Percentiles rank a stretch among this genome's conserved stretches.
Conservation (phyloP, 1,139 yeast species). For the Kodamaea fungicola region DNA sequence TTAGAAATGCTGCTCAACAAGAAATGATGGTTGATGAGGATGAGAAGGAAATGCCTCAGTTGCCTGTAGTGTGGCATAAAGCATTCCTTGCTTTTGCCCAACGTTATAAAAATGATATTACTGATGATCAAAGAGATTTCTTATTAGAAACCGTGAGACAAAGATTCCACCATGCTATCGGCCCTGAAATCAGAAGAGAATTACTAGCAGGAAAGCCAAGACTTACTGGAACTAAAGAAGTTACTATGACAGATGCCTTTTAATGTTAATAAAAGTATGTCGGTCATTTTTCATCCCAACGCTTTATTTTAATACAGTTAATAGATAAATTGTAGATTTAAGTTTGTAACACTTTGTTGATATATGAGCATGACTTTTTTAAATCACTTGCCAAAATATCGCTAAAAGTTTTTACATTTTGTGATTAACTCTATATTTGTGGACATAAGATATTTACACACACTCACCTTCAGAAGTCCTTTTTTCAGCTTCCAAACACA, state of each 20-base stretch:
- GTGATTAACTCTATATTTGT: too few species aligned
- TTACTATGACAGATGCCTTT: constrained; percentile 40
- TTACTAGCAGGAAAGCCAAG: constrained; percentile 71
- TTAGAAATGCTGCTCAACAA: constrained; percentile 55
- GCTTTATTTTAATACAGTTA: too few species aligned
- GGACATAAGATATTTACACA: too few species aligned
- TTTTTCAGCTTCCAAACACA: constrained; percentile 40
- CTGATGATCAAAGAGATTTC: constrained; percentile 96
- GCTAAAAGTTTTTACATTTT: not conserved
- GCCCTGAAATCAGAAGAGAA: constrained; percentile 94
- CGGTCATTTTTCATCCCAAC: too few species aligned
- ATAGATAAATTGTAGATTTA: too few species aligned
- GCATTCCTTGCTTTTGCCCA: constrained; percentile 92
- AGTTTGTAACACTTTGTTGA: too few species aligned
- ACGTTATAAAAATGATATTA: constrained; percentile 92
- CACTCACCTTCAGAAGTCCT: constrained; percentile 20
- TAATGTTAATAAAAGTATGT: constrained; percentile 9
- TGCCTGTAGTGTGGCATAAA: constrained; percentile 97
- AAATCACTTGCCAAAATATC: not conserved
- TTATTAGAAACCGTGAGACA: constrained; percentile 86
- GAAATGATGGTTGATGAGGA: constrained; percentile 27
- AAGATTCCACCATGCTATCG: constrained; percentile 82
- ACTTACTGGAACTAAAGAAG: constrained; percentile 30
- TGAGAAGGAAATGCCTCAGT: constrained; percentile 37
- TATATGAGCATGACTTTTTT: not conserved